phyloP scores from a whole-genome alignment of 176 grass and related monocot genomes.

The Carex scoparia region DNA sequence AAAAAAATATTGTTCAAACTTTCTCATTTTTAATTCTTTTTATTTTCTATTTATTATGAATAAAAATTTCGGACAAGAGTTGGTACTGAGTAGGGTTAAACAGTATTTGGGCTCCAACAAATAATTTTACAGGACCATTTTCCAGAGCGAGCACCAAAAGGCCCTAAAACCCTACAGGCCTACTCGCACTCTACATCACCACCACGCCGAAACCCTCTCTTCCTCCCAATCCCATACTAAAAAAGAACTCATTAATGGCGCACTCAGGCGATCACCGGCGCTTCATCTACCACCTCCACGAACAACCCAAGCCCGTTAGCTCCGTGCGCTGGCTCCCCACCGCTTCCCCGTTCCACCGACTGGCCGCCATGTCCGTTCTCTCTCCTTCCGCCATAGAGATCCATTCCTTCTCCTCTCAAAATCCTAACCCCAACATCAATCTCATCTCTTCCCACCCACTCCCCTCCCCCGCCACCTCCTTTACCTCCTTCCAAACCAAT shows the following conservation, averaged over 20 bases:
- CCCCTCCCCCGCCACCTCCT: neutral
- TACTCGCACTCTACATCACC: neutral
- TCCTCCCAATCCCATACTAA: too few relatives aligned
- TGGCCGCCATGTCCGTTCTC: conserved; percentile 1
- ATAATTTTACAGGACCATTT: too few relatives aligned
- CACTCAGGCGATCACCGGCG: conserved; percentile 4
- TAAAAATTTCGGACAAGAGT: too few relatives aligned
- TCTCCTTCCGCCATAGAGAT: conserved; percentile 7
- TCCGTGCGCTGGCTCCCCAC: neutral
- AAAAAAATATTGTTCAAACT: too few relatives aligned
- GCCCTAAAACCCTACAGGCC: neutral
- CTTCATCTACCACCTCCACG: conserved; percentile 11
- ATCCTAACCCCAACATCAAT: neutral
- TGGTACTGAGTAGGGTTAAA: too few relatives aligned
- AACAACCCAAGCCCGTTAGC: neutral
- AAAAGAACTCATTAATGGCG: neutral
- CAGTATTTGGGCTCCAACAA: too few relatives aligned
- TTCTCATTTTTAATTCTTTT: too few relatives aligned
- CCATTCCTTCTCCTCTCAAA: conserved; percentile 20
- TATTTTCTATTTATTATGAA: too few relatives aligned
- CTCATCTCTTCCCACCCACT: conserved; percentile 10
- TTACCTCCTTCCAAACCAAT: neutral
- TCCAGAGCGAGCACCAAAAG: too few relatives aligned
- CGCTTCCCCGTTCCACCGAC: conserved; percentile 13
- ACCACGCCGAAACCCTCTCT: neutral